Conservation (phyloP, 176 grass and related monocot genomes). For the Saccharum officinarum region DNA sequence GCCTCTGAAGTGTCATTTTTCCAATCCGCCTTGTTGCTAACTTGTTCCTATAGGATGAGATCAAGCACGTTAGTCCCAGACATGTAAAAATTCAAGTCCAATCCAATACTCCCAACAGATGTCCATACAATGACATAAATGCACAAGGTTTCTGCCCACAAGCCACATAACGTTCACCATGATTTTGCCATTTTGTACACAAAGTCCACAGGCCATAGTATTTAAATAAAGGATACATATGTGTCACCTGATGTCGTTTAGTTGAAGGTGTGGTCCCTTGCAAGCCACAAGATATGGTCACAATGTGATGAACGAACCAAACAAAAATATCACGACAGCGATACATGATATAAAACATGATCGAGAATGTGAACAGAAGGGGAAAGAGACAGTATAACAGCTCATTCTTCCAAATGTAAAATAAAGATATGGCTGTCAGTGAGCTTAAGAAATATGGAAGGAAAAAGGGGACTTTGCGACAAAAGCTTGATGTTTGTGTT, state of each 20-base stretch:
- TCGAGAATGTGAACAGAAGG: slow-evolving; percentile 14
- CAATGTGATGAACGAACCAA: slow-evolving; percentile 16
- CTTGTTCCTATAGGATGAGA: slow-evolving; percentile 32
- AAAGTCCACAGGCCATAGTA: not conserved
- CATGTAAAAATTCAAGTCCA: not conserved
- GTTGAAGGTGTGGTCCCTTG: slow-evolving; percentile 25
- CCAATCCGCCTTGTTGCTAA: not conserved
- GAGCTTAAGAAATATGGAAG: not conserved
- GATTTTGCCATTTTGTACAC: not conserved
- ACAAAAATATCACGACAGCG: slow-evolving; percentile 30
- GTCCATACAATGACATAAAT: not conserved
- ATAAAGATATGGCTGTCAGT: not conserved
- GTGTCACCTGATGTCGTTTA: slow-evolving; percentile 10
- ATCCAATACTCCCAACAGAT: not conserved
- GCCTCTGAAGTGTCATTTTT: slow-evolving; percentile 21
- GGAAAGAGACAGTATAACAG: slow-evolving; percentile 19
- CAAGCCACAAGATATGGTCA: slow-evolving; percentile 32
- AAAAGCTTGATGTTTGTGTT: not conserved
- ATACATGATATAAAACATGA: slow-evolving; percentile 28
- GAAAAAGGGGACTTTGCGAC: not conserved
- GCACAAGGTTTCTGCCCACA: slow-evolving; percentile 15
- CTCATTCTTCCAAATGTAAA: not conserved
- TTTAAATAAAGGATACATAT: not conserved
- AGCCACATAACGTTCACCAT: not conserved
- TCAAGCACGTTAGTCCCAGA: slow-evolving; percentile 18